Conservation (phyloP, 1,139 yeast genomes). For the Suhomyces anneliseae region DNA sequence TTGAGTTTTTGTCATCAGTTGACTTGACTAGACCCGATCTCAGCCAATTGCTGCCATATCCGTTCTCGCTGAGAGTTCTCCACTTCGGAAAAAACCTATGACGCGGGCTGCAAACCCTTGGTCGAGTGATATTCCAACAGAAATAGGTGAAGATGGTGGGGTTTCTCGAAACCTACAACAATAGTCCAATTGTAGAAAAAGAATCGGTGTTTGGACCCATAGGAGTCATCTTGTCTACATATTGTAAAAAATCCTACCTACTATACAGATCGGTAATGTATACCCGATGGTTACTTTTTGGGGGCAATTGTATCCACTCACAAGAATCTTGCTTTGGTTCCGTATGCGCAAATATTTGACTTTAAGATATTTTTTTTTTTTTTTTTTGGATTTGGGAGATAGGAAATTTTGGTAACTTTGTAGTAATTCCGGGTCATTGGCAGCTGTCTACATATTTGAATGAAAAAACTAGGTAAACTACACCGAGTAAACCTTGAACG, state of each 20-base stretch:
- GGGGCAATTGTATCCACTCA: too few species aligned
- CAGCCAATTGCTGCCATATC: slow-evolving; percentile 1
- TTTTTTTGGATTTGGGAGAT: neutral
- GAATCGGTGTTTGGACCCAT: neutral
- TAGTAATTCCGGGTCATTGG: neutral
- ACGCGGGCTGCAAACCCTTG: neutral
- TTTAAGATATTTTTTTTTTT: neutral
- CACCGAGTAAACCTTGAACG: too few species aligned
- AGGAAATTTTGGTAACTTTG: too few species aligned
- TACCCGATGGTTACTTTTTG: neutral
- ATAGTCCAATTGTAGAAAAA: too few species aligned
- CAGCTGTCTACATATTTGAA: neutral
- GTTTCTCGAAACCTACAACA: neutral
- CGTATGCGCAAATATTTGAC: too few species aligned
- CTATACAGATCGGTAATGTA: neutral
- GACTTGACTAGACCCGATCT: neutral
- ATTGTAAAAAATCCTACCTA: neutral
- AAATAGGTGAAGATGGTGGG: neutral
- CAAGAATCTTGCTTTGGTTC: too few species aligned
- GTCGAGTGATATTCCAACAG: slow-evolving; percentile 4
- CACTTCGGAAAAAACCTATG: slow-evolving; percentile 7
- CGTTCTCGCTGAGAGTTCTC: slow-evolving; percentile 2
- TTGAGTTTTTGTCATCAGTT: too few species aligned
- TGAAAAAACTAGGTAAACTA: neutral
- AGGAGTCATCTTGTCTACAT: neutral